Conservation (phyloP, 2,329 filamentous ascomycete species). For the Talaromyces sp. region DNA sequence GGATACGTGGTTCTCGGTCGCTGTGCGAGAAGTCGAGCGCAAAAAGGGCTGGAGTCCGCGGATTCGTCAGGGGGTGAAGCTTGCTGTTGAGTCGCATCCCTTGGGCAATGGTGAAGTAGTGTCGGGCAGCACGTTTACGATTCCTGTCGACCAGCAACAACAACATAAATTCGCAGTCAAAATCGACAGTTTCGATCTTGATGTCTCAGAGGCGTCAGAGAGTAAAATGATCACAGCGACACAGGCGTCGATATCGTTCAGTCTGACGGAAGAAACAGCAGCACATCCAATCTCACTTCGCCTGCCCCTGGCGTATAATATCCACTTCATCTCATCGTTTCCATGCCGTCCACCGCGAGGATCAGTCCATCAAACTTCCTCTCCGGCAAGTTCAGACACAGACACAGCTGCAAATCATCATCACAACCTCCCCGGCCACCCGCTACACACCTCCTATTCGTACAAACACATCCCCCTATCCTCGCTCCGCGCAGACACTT, state of each 20-base stretch:
- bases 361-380: constrained; percentile 12
- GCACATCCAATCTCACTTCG: constrained; percentile 1
- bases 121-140: constrained; percentile 31
- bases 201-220: neutral
- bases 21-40: constrained; percentile 15
- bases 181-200: constrained; percentile 2
- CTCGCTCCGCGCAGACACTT: constrained; percentile 15
- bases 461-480: constrained; percentile 28
- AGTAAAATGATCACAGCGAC: constrained; percentile 16
- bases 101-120: constrained; percentile 35
- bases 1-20: constrained; percentile 49
- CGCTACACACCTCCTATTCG: constrained; percentile 30
- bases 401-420: constrained; percentile 9
- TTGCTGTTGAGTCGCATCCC: constrained; percentile 36
- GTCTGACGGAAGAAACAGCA: constrained; percentile 6
- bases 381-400: neutral
- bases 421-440: constrained; percentile 31
- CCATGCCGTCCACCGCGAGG: constrained; percentile 46
- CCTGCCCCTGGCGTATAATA: constrained; percentile 44
- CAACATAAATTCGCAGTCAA: neutral
- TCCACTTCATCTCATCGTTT: constrained; percentile 51
- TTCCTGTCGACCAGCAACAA: constrained; percentile 28
- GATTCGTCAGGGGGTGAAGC: constrained; percentile 38
- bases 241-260: constrained; percentile 24
- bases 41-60: constrained; percentile 25